Base-by-base conservation (phyloP, 768 basidiomycete species). In the Sarcomyxa edulis region DNA sequence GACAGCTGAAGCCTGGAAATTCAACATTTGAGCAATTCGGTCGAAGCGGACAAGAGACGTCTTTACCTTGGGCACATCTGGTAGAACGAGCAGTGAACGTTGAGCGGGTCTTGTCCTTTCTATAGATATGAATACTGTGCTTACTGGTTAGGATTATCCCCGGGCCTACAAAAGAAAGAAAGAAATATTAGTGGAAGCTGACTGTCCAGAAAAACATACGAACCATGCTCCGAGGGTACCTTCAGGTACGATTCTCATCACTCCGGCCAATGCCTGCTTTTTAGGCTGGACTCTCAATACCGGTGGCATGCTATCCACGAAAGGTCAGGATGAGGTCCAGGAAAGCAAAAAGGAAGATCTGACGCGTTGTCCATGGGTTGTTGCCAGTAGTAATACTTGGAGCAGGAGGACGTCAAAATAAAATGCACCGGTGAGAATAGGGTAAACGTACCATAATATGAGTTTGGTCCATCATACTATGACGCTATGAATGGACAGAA, bases 381-480 rank as follows among this genome's bases (percentile, higher is more conserved):
- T 44, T 86, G 82, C 77, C 81, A 83, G 55, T 84, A 82, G 44
- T 68, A 74, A 44, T 79, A 83, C 38, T 72, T 78, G 50, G 56
- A 76, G 66, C 71, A 40, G n/a, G 29, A 42, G 19, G 0, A 22
- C 26, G n/a, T 34, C 31, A 35, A 24, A 6, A 5, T 2, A 6
- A 12, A 19, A 27, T 5, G 21, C 6, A 12, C 6, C 27, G 15
- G 2, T 15, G 29, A 9, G 9, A 19, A 22, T 14, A n/a, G n/a
- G n/a, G n/a, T n/a, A n/a, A 23, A 33, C 7, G 12, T 10, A 21
- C 5, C 1, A 15, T 48, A 64, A 43, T 39, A 69, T 68, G 79
- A n/a, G 80, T 79, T 51, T 83, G 81, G 50, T 80, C 77, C 76
- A 85, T 81, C 72, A 84, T 83, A 50, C 70, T 72, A 30, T n/a